Conservation (phyloP, 1,139 yeast genomes). For the Blastobotrys aristatus region DNA sequence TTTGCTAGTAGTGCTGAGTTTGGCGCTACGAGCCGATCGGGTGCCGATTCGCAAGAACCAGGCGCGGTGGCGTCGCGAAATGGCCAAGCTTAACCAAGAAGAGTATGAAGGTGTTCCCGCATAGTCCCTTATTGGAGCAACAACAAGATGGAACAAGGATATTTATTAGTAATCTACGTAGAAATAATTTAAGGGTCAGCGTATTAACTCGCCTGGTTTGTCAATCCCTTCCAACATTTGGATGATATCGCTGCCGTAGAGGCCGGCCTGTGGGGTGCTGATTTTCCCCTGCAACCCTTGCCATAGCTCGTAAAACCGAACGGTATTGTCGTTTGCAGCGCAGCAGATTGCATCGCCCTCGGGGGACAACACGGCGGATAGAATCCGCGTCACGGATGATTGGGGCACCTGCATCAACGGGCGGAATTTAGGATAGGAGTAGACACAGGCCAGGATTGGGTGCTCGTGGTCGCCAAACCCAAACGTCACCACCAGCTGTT, state of each 20-base stretch:
- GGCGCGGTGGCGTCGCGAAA: constrained; percentile 49
- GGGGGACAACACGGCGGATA: constrained; percentile 65
- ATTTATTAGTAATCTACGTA: background rate
- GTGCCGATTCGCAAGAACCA: constrained; percentile 54
- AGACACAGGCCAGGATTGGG: constrained; percentile 49
- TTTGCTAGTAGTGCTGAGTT: constrained; percentile 41
- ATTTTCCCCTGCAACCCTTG: constrained; percentile 14
- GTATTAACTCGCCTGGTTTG: constrained; percentile 24
- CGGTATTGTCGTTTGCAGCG: constrained; percentile 72
- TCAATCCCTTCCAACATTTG: constrained; percentile 48
- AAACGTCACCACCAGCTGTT: constrained; percentile 70
- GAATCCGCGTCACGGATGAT: constrained; percentile 48
- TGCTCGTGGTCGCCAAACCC: constrained; percentile 61
- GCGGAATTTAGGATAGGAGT: constrained; percentile 60
- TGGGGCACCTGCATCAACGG: constrained; percentile 50
- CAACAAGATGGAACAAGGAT: no score
- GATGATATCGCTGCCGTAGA: constrained; percentile 51
- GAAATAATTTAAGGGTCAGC: no score
- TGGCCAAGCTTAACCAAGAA: constrained; percentile 42
- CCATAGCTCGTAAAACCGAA: constrained; percentile 73
- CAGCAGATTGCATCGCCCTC: constrained; percentile 57
- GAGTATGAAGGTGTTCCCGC: constrained; percentile 67
- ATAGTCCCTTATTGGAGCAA: no score
- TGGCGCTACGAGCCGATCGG: constrained; percentile 32
- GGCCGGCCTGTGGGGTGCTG: constrained; percentile 26